These are phyloP conservation scores for Fonsecaea erecta DNA, from an alignment of 2,329 filamentous ascomycete species.

Conservation along the genomic window DNA sequence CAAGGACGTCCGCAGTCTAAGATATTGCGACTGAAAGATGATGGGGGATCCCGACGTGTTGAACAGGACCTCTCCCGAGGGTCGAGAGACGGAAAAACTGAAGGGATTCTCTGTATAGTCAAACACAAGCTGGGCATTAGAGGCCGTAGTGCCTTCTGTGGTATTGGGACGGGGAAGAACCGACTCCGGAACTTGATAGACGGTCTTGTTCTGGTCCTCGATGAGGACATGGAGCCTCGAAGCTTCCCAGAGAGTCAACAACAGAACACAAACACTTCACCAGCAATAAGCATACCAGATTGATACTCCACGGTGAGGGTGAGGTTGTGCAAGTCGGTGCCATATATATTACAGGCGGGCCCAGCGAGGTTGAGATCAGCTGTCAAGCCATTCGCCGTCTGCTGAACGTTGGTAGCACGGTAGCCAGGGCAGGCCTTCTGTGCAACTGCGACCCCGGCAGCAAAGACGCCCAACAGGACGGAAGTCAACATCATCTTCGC, in stretches of 20 bases:
- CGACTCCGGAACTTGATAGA: constrained; percentile 74
- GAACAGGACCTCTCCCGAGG: constrained; percentile 57
- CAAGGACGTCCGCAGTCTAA: constrained; percentile 72
- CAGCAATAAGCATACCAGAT: constrained; percentile 50
- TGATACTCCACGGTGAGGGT: constrained; percentile 66
- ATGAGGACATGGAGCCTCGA: constrained; percentile 76
- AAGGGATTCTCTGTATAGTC: constrained; percentile 63
- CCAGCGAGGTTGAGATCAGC: constrained; percentile 74
- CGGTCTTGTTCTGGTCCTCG: constrained; percentile 69
- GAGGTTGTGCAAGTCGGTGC: constrained; percentile 61
- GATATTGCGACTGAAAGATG: constrained; percentile 78
- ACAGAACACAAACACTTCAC: neutral
- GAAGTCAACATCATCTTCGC: constrained; percentile 12
- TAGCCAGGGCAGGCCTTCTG: constrained; percentile 46
- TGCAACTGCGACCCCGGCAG: constrained; percentile 7
- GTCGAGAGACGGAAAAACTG: constrained; percentile 63
- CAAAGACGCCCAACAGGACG: constrained; percentile 7
- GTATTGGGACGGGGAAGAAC: constrained; percentile 66
- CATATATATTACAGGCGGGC: constrained; percentile 64
- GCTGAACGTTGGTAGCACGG: constrained; percentile 44
- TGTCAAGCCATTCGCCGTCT: constrained; percentile 58
- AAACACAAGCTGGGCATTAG: constrained; percentile 50
- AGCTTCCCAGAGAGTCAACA: constrained; percentile 47
- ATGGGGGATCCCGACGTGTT: constrained; percentile 70
- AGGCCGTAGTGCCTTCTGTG: constrained; percentile 52